phyloP scores from a whole-genome alignment of 2,329 filamentous ascomycete genomes.

The Didymella keratinophila region DNA sequence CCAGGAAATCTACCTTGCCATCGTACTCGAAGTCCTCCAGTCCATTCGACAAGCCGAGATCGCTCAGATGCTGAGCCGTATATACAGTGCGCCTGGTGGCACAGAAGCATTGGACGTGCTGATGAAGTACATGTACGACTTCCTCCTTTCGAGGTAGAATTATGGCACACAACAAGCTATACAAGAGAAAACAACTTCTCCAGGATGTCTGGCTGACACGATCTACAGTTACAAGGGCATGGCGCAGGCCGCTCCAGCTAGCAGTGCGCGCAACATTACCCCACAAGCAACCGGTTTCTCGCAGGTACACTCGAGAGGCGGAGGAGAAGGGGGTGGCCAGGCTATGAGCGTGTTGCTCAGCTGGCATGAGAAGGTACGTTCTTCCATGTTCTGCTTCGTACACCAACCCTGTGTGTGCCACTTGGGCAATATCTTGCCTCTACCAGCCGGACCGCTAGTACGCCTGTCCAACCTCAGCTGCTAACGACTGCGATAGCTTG shows the following conservation, averaged over 20 bases:
- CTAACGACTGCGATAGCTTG: conserved; percentile 61
- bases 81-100: conserved; percentile 80
- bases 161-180: background rate
- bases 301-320: conserved; percentile 71
- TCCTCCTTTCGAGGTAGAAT: background rate
- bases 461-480: background rate
- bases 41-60: conserved; percentile 97
- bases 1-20: conserved; percentile 85
- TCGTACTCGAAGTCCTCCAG: conserved; percentile 90
- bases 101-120: conserved; percentile 87
- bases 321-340: conserved; percentile 75
- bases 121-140: conserved; percentile 93
- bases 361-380: conserved; percentile 88
- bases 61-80: conserved; percentile 82
- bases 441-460: background rate
- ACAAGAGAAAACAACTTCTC: background rate
- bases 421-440: background rate
- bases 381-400: background rate
- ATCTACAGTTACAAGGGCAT: conserved; percentile 84
- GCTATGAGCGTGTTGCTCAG: conserved; percentile 96
- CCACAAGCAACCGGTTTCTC: conserved; percentile 89
- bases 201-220: conserved; percentile 1
- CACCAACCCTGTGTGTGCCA: background rate
- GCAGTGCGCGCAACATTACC: conserved; percentile 58
- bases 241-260: conserved; percentile 55